A percentile compares a stretch with the other conserved stretches of the same genome.
phyloP scores from a whole-genome alignment of 139 green algal genomes.

The Tetratostichococcus sp. region DNA sequence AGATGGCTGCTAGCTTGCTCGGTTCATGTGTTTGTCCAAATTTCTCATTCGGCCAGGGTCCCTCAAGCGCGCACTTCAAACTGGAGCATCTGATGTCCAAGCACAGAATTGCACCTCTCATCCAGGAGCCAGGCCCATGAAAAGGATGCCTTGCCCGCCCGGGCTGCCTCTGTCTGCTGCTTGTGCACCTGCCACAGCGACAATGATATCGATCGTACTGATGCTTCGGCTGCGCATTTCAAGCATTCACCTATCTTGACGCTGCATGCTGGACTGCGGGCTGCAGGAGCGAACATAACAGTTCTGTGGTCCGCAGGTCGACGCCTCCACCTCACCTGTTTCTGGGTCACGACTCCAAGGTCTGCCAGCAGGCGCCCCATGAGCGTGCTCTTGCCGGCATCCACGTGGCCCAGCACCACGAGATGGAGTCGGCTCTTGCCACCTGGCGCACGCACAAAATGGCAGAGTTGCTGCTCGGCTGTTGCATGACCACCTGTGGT shows the following conservation, averaged over 20 bases:
- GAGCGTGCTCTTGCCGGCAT: constrained; percentile 95
- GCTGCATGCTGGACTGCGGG: too few species aligned
- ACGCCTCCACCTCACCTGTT: background rate
- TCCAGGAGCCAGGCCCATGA: constrained; percentile 95
- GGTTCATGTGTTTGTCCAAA: too few species aligned
- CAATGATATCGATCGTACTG: constrained; percentile 27
- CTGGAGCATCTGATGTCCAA: too few species aligned
- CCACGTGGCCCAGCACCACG: constrained; percentile 92
- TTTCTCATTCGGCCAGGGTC: too few species aligned
- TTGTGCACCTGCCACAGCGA: constrained; percentile 63
- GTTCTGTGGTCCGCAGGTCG: too few species aligned
- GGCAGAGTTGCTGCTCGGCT: too few species aligned
- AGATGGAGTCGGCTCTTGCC: constrained; percentile 60
- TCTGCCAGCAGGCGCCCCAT: constrained; percentile 91
- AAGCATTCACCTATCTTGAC: too few species aligned
- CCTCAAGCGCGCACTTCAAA: too few species aligned
- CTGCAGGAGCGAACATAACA: too few species aligned
- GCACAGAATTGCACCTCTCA: constrained; percentile 58
- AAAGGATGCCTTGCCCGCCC: constrained; percentile 91
- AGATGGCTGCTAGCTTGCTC: too few species aligned
- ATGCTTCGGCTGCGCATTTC: too few species aligned
- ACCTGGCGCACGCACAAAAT: background rate
- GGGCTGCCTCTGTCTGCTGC: constrained; percentile 58
- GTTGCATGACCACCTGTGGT: too few species aligned
- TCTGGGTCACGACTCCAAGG: constrained; percentile 47